A percentile compares a stretch with the other conserved stretches of the same genome.
Evolutionary conservation across 2,329 filamentous ascomycete species (phyloP).

Genomic region (Diplodia corticola): DNA sequence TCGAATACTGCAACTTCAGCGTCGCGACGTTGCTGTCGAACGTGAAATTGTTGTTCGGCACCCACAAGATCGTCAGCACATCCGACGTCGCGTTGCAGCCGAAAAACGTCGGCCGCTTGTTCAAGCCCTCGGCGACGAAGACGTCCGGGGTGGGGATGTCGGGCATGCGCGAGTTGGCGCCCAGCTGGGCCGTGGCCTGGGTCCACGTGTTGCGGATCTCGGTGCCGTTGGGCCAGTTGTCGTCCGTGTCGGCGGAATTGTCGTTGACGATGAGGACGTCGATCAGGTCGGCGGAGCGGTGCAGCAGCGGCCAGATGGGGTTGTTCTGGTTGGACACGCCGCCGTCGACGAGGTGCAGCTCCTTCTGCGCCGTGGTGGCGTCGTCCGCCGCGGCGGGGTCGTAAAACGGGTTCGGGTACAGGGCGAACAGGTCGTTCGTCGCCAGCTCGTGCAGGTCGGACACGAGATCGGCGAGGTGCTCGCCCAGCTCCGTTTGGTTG

Average conservation of each 20-base stretch:
- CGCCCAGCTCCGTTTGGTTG: slow-evolving; percentile 13
- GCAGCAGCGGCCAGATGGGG: slow-evolving; percentile 55
- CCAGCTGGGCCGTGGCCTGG: slow-evolving; percentile 49
- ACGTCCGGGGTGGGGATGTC: slow-evolving; percentile 56
- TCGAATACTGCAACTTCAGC: slow-evolving; percentile 5
- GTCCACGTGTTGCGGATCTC: slow-evolving; percentile 60
- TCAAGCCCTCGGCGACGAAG: slow-evolving; percentile 60
- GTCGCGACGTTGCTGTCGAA: slow-evolving; percentile 14
- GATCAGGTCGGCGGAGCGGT: slow-evolving; percentile 50
- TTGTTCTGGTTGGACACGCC: slow-evolving; percentile 54
- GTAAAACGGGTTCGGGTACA: slow-evolving; percentile 64
- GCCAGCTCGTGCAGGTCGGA: slow-evolving; percentile 32
- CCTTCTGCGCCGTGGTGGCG: slow-evolving; percentile 36
- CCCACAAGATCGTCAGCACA: slow-evolving; percentile 11
- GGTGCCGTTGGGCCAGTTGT: slow-evolving; percentile 62
- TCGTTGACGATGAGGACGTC: slow-evolving; percentile 67
- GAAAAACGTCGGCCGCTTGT: slow-evolving; percentile 64
- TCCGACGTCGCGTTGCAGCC: slow-evolving; percentile 42
- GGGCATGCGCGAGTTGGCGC: slow-evolving; percentile 58
- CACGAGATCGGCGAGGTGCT: slow-evolving; percentile 21
- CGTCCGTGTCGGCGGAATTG: slow-evolving; percentile 61
- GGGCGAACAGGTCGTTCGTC: slow-evolving; percentile 45
- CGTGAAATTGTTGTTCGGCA: slow-evolving; percentile 20
- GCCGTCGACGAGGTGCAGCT: slow-evolving; percentile 54
- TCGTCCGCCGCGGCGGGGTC: slow-evolving; percentile 42